Conservation (phyloP, 306 rosid species). For the Hippophae rhamnoides region DNA sequence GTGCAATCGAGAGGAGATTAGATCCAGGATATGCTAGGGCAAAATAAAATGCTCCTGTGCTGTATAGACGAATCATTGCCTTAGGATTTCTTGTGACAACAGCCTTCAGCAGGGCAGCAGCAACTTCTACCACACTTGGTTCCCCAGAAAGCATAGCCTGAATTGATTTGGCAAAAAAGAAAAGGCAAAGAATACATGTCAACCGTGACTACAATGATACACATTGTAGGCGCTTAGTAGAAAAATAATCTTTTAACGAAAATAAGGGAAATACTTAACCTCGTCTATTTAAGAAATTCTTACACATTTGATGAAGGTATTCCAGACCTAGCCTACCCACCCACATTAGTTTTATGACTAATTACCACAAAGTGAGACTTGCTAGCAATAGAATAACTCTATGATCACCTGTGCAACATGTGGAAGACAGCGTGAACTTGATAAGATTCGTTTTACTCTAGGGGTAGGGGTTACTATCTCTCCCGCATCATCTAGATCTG, state of each 20-base stretch:
- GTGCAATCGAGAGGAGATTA: conserved; percentile 82
- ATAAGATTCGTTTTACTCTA: conserved; percentile 90
- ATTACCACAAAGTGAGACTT: not conserved
- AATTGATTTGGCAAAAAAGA: conserved; percentile 5
- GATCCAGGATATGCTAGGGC: conserved; percentile 97
- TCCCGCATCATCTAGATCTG: conserved; percentile 98
- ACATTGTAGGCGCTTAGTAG: not conserved
- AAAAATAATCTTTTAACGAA: not conserved
- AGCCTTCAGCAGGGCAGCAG: conserved; percentile 88
- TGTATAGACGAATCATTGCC: conserved; percentile 95
- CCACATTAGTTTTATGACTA: not conserved
- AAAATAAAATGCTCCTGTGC: conserved; percentile 91
- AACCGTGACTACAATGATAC: not conserved
- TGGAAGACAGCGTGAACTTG: conserved; percentile 94
- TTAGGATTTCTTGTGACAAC: conserved; percentile 92
- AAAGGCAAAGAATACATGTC: not conserved
- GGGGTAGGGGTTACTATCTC: conserved; percentile 99
- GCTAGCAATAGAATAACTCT: conserved; percentile 8
- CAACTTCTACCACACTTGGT: conserved; percentile 83
- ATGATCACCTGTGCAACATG: conserved; percentile 85
- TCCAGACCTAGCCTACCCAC: no score
- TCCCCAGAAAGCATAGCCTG: conserved; percentile 98
- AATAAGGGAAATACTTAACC: not conserved
- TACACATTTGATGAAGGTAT: no score
- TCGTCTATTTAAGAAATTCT: no score